These are phyloP conservation scores for Azolla pinnata DNA, from an alignment of 75 land plant genomes.

Conservation along the genomic window DNA sequence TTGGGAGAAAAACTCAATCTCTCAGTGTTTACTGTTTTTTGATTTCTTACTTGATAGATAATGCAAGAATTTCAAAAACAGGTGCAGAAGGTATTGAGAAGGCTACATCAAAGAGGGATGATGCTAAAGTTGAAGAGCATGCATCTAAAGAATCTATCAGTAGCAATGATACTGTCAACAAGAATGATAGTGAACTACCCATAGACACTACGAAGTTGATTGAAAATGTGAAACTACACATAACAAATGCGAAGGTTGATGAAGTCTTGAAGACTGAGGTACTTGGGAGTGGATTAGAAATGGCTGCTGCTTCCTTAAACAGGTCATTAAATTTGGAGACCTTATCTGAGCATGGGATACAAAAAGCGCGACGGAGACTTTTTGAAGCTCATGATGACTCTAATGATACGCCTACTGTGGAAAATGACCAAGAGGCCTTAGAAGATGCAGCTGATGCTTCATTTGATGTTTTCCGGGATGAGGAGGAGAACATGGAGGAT, in stretches of 20 bases:
- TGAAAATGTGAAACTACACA: neutral
- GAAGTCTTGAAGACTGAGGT: neutral
- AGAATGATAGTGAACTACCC: neutral
- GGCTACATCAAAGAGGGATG: no score
- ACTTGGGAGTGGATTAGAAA: neutral
- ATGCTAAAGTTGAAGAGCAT: no score
- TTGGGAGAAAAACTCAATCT: no score
- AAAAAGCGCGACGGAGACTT: slow-evolving; percentile 45
- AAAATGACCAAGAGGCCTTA: slow-evolving; percentile 52
- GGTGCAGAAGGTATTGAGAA: neutral
- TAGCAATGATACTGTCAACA: neutral
- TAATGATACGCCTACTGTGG: slow-evolving; percentile 38
- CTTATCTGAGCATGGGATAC: neutral
- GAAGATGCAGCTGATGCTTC: slow-evolving; percentile 83
- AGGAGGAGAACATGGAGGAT: slow-evolving; percentile 33
- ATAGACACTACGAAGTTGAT: neutral
- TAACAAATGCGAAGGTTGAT: neutral
- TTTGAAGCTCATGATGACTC: slow-evolving; percentile 29
- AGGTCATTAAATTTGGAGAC: neutral
- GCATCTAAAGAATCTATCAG: neutral
- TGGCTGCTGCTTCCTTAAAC: slow-evolving; percentile 1
- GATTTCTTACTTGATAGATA: no score
- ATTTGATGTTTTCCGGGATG: slow-evolving; percentile 80
- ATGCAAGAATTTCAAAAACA: neutral
- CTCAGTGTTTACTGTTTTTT: no score